Base-by-base conservation (phyloP, 495 filamentous ascomycete species). In the Lindgomyces ingoldianus region DNA sequence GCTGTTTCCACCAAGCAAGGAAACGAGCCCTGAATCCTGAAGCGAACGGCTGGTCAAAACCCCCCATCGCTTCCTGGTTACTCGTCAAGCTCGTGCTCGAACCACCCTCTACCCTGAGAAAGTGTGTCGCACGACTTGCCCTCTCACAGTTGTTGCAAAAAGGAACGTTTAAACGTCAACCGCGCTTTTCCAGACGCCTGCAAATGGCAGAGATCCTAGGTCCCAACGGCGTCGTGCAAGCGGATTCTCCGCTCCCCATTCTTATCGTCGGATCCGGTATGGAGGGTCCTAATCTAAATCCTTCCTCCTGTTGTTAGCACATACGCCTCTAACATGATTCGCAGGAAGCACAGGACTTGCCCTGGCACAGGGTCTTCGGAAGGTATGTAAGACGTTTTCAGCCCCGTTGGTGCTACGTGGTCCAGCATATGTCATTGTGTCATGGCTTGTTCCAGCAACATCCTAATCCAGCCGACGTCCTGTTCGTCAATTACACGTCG, bases 331-430 rank as follows among this genome's bases (percentile, higher is more conserved):
- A 24, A 56, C 29, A 10, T 22, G 22, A 42, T 45, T 33, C 29
- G 50, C 62, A 65, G 67, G 67, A 8, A 69, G 55, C 36, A 69
- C 69, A 18, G 67, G 69, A 2, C 59, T 72, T n/a, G 66, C 67
- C 8, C 39, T 72, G 1, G 66, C 67, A 21, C 66, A 69, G 54
- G 69, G 66, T 16, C 51, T 72, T 18, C 24, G 21, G 39, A 69
- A 70, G 67, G 66, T 72, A 62, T 25, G 67, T 36, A 4, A 27
- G n/a, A 12, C 16, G 11, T 14, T 49, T n/a, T n/a, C n/a, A n/a
- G 30, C 6, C 33, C 6, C 33, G 33, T 14, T 33, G n/a, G 58
- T 42, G 46, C 48, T 10, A 44, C 46, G 44, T 47, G 14, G 8
- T 24, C 44, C 44, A 8, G 44, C 21, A 8, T 8, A n/a, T 8